Percentiles rank a stretch among this genome's conserved stretches.
Conservation (phyloP, 75 land plant species). For the Larix kaempferi region DNA sequence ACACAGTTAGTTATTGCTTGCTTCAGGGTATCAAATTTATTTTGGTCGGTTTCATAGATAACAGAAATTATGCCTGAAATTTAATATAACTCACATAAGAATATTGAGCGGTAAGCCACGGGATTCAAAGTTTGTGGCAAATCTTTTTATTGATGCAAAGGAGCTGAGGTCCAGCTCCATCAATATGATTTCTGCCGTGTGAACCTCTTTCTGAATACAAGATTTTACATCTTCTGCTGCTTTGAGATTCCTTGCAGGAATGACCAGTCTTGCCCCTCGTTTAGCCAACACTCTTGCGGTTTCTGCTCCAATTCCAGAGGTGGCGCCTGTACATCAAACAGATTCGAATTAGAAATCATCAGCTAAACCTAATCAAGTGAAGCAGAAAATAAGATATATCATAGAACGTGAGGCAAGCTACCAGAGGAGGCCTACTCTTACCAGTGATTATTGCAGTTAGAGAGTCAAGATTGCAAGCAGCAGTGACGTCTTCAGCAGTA, state of each 20-base stretch:
- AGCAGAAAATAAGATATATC: no score
- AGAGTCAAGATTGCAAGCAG: constrained; percentile 23
- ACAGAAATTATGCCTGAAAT: no score
- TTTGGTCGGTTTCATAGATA: no score
- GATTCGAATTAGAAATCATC: no score
- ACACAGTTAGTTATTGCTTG: no score
- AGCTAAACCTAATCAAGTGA: no score
- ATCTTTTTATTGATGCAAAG: constrained; percentile 47
- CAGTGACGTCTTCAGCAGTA: constrained; percentile 85
- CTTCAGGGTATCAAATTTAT: no score
- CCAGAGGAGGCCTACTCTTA: neutral
- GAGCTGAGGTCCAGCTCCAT: constrained; percentile 76
- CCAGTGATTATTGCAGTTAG: constrained; percentile 80
- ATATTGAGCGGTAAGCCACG: constrained; percentile 66
- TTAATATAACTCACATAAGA: constrained; percentile 45
- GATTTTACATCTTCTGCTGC: constrained; percentile 60
- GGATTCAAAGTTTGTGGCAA: constrained; percentile 52
- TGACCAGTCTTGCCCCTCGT: constrained; percentile 67
- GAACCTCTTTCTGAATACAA: constrained; percentile 41
- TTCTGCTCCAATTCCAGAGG: constrained; percentile 87
- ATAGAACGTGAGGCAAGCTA: no score
- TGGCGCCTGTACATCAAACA: constrained; percentile 44
- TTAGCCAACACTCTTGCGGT: constrained; percentile 75
- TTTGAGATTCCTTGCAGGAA: constrained; percentile 71
- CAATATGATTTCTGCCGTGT: constrained; percentile 40